Evolutionary conservation across 495 filamentous ascomycete species (phyloP), one percentile per base, ranked within the genome.

Genomic region (Entonaema liquescens): DNA sequence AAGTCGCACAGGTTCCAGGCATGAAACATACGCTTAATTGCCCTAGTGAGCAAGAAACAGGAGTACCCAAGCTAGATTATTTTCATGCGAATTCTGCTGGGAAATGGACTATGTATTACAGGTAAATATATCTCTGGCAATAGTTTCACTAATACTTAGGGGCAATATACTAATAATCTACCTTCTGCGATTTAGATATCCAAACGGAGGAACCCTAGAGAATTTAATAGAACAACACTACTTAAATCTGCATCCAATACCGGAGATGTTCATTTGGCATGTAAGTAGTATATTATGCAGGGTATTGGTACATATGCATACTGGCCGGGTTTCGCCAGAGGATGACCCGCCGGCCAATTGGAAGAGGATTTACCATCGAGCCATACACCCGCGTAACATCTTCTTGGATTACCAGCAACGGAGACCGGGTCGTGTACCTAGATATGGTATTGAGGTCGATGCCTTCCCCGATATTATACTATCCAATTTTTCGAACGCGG

Each of bases 191-290:
- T 50, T 19, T 55, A 67, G 64, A 23, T 67, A 60, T 36, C 0
- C 28, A 6, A 60, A 67, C 25, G 64, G 64, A 21, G 64, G 64
- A 7, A 19, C 31, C 15, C 36, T 67, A 5, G 47, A 42, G 35
- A 3, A 25, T 15, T 25, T 67, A 25, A 59, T 42, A 33, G 9
- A 23, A 0, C n/a, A 25, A 25, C 33, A 60, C 12, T 36, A n/a
- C n/a, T n/a, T n/a, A n/a, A n/a, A n/a, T n/a, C n/a, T n/a, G 53
- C 4, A 5, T 6, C 31, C 23, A 29, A 44, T 67, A 12, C 64
- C 56, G 3, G 64, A 60, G 25, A 11, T 21, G 15, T 67, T 67
- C 21, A 60, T 67, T 25, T 67, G 64, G 64, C 64, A 67, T 28
- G 64, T 67, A 13, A 11, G 35, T 1, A 44, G n/a, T 2, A 19